Base-by-base conservation (phyloP, 2,329 filamentous ascomycete genomes). In the Arthroderma sp. region DNA sequence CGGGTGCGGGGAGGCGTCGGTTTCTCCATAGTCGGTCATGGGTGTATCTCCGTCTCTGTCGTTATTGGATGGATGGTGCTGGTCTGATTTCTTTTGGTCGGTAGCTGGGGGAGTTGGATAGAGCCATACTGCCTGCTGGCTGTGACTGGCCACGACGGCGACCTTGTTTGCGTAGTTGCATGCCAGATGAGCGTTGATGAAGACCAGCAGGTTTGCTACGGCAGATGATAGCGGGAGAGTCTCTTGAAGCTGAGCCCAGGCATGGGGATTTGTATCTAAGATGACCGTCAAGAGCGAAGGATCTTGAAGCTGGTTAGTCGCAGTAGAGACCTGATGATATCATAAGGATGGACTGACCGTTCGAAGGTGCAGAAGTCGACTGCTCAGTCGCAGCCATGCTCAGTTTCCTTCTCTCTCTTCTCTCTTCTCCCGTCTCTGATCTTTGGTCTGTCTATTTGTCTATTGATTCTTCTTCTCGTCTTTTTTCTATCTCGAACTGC, bases 211-310 rank as follows among this genome's bases (percentile, higher is more conserved):
- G 73, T 91, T 86, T 61, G 91, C 88, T 60, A 98, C 78, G 60
- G 89, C 89, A 66, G 86, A 85, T 54, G 87, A 87, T 60, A 98
- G 81, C 28, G 91, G 83, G 6, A 97, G 83, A 33, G 81, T 81
- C 58, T 82, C 74, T 60, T 84, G 78, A 47, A 97, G 81, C 60
- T 88, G 79, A 5, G 88, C 84, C 93, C 93, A 95, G 65, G 93
- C 91, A 65, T 91, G 87, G 1, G 93, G 93, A 70, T 98, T 98
- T 25, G 91, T 96, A 76, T 98, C 93, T 75, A 98, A 81, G 67
- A 98, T 80, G 66, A 98, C 85, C 64, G 89, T 86, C 55, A 96
- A 83, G 37, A 98, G 84, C 13, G 91, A 95, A 0, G 93, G 88
- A 9, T 81, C 74, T 39, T 79, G 35, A n/a, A 13, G 8, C 31